Conservation (phyloP, 2,329 filamentous ascomycete genomes). For the Eutypella sp. region DNA sequence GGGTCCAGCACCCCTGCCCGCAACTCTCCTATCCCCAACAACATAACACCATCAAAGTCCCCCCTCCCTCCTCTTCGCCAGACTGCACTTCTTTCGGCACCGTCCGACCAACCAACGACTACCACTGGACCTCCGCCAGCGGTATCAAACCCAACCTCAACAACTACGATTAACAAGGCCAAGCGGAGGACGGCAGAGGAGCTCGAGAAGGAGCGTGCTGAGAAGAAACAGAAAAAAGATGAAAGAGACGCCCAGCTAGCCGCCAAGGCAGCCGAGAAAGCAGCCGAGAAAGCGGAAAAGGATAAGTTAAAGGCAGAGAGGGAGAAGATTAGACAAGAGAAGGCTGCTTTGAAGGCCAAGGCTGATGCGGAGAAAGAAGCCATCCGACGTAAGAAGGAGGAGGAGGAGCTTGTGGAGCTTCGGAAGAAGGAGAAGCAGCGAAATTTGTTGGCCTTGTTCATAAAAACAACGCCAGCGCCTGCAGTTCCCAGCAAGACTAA, state of each 20-base stretch:
- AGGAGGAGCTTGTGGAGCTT: conserved; percentile 32
- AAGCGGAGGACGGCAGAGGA: conserved; percentile 30
- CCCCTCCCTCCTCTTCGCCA: conserved; percentile 12
- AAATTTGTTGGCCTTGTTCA: conserved; percentile 20
- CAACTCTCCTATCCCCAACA: conserved; percentile 32
- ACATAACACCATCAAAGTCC: conserved; percentile 23
- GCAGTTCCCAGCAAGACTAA: conserved; percentile 18
- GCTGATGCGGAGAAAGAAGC: conserved; percentile 18
- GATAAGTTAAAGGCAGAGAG: conserved; percentile 11
- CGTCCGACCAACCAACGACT: conserved; percentile 5
- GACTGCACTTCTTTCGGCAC: conserved; percentile 16
- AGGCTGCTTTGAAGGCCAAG: conserved; percentile 26
- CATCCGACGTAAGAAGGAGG: conserved; percentile 38
- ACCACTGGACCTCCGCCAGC: conserved; percentile 1
- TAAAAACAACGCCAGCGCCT: conserved; percentile 19
- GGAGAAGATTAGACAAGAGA: conserved; percentile 12
- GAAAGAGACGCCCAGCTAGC: conserved; percentile 26
- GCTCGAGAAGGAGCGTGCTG: conserved; percentile 36
- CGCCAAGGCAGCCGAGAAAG: conserved; percentile 40
- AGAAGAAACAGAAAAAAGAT: conserved; percentile 46
- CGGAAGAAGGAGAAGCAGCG: conserved; percentile 39
- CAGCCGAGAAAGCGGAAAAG: conserved; percentile 21
- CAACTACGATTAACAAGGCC: conserved; percentile 32
- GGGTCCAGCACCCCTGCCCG: conserved; percentile 35
- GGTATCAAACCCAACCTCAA: too few species aligned